Evolutionary conservation across 169 alveolate species (phyloP).

Genomic region (Eimeria necatrix): DNA sequence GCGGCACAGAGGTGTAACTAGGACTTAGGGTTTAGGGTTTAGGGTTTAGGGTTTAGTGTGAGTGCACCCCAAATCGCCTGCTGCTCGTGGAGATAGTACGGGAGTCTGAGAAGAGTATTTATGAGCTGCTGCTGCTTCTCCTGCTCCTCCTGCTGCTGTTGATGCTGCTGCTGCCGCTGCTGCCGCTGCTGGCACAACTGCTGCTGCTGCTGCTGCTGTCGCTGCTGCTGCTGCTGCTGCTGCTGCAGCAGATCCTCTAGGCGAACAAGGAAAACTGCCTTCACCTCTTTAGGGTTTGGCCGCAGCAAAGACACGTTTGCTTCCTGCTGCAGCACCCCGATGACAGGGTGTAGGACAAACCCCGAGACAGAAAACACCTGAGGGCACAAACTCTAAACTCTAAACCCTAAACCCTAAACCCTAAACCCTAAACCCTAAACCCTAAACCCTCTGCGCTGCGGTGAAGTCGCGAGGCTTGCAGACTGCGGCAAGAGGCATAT

Average conservation of each 20-base stretch:
- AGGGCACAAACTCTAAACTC: background rate
- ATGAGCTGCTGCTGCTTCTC: no score
- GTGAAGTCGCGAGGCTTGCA: background rate
- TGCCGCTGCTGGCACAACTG: no score
- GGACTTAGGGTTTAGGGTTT: no score
- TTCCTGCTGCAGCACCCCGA: background rate
- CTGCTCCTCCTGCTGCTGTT: background rate
- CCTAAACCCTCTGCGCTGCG: background rate
- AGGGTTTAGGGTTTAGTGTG: background rate
- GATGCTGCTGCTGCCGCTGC: no score
- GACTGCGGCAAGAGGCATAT: background rate
- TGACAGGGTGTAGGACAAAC: background rate
- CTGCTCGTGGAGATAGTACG: background rate
- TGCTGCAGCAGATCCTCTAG: background rate
- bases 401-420: background rate
- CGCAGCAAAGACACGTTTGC: background rate
- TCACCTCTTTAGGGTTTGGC: background rate
- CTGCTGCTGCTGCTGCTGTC: background rate
- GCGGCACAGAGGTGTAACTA: background rate
- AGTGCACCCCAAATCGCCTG: background rate
- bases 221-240: background rate
- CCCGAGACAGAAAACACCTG: conserved; percentile 39
- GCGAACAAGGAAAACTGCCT: background rate
- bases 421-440: conserved; percentile 29
- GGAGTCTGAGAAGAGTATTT: background rate